phyloP scores from a whole-genome alignment of 2,329 filamentous ascomycete genomes.

The Botrytis deweyae region DNA sequence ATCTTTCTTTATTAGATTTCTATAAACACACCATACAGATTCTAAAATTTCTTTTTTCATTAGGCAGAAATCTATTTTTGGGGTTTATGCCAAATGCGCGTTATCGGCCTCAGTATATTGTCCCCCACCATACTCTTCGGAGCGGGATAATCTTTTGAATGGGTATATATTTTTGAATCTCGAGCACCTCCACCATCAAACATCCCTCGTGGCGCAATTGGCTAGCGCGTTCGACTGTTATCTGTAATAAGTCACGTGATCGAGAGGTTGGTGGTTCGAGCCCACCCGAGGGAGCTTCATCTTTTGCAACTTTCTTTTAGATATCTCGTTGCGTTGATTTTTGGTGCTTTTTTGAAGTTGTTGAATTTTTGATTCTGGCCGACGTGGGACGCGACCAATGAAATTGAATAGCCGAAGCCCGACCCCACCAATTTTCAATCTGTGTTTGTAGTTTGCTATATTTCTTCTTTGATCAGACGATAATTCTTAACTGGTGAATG shows the following conservation, averaged over 20 bases:
- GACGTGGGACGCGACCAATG: neutral
- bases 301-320: neutral
- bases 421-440: neutral
- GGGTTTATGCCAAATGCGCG: too few species aligned
- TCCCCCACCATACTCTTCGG: neutral
- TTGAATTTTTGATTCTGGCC: neutral
- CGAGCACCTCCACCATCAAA: rapidly evolving
- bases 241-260: neutral
- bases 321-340: neutral
- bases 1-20: too few species aligned
- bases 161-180: neutral
- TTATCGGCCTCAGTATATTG: too few species aligned
- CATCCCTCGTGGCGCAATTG: slow-evolving; percentile 19
- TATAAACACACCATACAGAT: too few species aligned
- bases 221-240: slow-evolving; percentile 21
- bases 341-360: neutral
- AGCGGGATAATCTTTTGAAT: rapidly evolving
- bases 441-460: neutral
- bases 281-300: neutral
- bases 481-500: neutral
- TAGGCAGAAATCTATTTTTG: too few species aligned
- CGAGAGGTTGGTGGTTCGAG: slow-evolving; percentile 16
- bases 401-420: neutral
- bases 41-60: too few species aligned
- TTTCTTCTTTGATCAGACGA: neutral